A percentile compares a stretch with the other conserved stretches of the same genome.
Evolutionary conservation across 805 yeast genomes (phyloP).

Genomic region (Metschnikowia noctiluminum): DNA sequence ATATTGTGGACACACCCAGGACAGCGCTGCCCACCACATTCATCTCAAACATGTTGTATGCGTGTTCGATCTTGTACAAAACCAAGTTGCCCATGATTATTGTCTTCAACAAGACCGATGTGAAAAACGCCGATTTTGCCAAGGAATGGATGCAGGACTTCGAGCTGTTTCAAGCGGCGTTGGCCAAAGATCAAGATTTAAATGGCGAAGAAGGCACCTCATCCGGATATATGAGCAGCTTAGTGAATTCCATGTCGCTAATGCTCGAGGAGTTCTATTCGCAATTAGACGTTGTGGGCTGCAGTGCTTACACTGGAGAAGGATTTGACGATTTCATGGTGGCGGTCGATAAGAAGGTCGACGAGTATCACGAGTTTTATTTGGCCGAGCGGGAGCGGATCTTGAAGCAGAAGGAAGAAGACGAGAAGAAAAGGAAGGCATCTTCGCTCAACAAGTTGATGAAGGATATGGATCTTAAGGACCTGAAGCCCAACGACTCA

Average conservation of each 20-base stretch:
- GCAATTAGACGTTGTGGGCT: constrained; percentile 87
- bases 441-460: constrained; percentile 68
- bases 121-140: constrained; percentile 79
- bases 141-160: constrained; percentile 97
- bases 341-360: constrained; percentile 83
- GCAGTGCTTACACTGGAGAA: constrained; percentile 86
- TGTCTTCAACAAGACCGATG: constrained; percentile 94
- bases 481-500: constrained; percentile 27
- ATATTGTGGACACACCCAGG: constrained; percentile 95
- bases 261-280: constrained; percentile 96
- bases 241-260: constrained; percentile 91
- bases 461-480: constrained; percentile 78
- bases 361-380: constrained; percentile 81
- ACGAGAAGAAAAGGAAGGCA: constrained; percentile 69
- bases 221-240: constrained; percentile 90
- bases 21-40: constrained; percentile 93
- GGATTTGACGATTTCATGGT: constrained; percentile 89
- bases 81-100: constrained; percentile 95
- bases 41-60: constrained; percentile 97
- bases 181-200: constrained; percentile 62
- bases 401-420: constrained; percentile 68
- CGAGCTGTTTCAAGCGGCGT: constrained; percentile 81
- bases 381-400: constrained; percentile 83
- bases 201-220: constrained; percentile 58
- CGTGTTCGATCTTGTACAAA: constrained; percentile 94